Conservation (phyloP, 202 grass and related monocot genomes). For the Tripidium arundinaceum region DNA sequence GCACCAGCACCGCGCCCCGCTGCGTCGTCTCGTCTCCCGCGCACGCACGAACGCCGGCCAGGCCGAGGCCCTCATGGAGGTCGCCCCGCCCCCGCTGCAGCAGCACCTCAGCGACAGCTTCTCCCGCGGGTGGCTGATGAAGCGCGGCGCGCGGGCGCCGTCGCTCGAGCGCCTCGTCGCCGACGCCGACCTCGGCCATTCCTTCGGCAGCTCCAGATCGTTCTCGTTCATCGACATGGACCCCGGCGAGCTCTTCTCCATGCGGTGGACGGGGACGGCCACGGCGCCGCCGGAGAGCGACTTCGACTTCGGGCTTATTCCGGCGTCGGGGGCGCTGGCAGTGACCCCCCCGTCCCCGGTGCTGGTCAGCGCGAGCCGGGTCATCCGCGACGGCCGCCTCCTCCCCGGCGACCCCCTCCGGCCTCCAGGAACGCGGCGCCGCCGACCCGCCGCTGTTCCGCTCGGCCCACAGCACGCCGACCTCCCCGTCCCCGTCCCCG, state of each 20-base stretch:
- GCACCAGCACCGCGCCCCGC: background rate
- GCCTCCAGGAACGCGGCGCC: background rate
- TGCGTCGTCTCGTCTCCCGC: background rate
- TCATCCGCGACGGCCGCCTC: constrained; percentile 54
- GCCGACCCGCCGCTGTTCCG: constrained; percentile 31
- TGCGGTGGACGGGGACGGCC: constrained; percentile 47
- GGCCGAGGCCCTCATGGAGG: constrained; percentile 37
- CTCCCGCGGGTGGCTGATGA: constrained; percentile 38
- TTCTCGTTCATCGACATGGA: constrained; percentile 78
- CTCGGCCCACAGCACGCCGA: constrained; percentile 55
- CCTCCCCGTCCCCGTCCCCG: constrained; percentile 22
- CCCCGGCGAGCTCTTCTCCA: constrained; percentile 55
- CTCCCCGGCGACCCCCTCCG: constrained; percentile 23
- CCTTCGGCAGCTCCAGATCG: constrained; percentile 49
- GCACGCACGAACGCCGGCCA: background rate
- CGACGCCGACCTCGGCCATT: constrained; percentile 27
- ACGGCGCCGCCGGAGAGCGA: background rate
- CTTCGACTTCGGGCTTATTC: constrained; percentile 36
- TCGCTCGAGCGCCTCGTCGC: constrained; percentile 28
- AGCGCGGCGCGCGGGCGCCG: constrained; percentile 5
- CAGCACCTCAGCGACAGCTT: constrained; percentile 54
- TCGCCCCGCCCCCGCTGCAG: constrained; percentile 20
- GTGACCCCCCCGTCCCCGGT: constrained; percentile 6
- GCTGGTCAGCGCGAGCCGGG: constrained; percentile 47
- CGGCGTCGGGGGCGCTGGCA: background rate